Base-by-base conservation (phyloP, 148 eudicot species). In the Dysphania ambrosioides region DNA sequence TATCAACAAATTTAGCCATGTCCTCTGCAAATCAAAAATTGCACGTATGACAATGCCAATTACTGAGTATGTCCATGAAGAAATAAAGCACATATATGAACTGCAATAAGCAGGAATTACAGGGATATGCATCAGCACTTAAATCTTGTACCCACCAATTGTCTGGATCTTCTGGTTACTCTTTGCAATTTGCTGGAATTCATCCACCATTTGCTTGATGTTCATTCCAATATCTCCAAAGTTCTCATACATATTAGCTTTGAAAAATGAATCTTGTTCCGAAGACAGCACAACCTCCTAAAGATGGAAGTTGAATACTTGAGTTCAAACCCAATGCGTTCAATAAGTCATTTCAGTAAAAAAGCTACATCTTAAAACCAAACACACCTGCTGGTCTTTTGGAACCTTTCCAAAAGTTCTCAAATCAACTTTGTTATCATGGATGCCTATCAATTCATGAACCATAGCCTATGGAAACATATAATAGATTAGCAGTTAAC, bases 1-100 rank as follows among this genome's bases (percentile, higher is more conserved):
- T 94, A 83, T 94, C 97, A 84, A 94, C 98, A 85, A 94, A 94
- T 85, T 88, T 94, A 70, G 98, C 96, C 98, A 94, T 94, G 86
- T 94, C 98, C 83, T 94, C 98, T 94, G 91, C 79, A 84, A 75
- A 81, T 63, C 74, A 69, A 51, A 10, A 71, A 75, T 66, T 23
- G 40, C 62, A 57, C 59, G 27, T 56, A 68, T 73, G 21, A n/a
- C 68, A 72, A 1, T 64, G 7, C 31, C 42, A 6, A 47, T 71
- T 32, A 64, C 68, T 42, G 41, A 58, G 31, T 32, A 74, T 21
- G 23, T 29, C 64, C 29, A 32, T 10, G n/a, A 68, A 49, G 72
- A 16, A 63, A 29, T 61, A 23, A 56, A 24, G 21, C 66, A 63
- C 1, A n/a, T 57, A 4, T 30, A 19, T 36, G 60, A 40, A 62